phyloP scores from a whole-genome alignment of 2,329 filamentous ascomycete species.

The Pseudogymnoascus sp. region DNA sequence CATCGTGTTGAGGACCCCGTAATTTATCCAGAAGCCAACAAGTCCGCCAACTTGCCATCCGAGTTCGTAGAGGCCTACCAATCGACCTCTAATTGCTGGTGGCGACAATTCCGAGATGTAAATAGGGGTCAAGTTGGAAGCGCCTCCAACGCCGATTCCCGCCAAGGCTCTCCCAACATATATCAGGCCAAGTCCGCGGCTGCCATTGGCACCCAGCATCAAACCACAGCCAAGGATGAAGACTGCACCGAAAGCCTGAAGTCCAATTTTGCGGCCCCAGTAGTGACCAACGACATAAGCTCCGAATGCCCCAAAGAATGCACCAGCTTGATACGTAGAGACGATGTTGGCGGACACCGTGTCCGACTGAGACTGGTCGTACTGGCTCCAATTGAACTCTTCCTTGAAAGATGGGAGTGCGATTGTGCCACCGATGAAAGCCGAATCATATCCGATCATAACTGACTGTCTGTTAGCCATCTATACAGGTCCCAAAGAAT shows the following conservation, averaged over 20 bases:
- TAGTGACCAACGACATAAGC: constrained; percentile 59
- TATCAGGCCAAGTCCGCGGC: constrained; percentile 55
- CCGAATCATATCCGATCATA: constrained; percentile 43
- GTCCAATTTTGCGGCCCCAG: constrained; percentile 55
- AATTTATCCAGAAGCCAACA: constrained; percentile 59
- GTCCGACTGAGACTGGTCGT: constrained; percentile 43
- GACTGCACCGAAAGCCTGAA: constrained; percentile 51
- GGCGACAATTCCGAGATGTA: constrained; percentile 54
- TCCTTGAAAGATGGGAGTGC: constrained; percentile 58
- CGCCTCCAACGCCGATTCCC: constrained; percentile 54
- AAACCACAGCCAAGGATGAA: constrained; percentile 64
- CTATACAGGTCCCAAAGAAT: background rate
- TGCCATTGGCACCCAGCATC: constrained; percentile 57
- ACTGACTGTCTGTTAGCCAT: background rate
- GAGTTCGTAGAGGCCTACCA: constrained; percentile 59
- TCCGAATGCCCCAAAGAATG: constrained; percentile 70
- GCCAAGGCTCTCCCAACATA: constrained; percentile 54
- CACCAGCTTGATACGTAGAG: constrained; percentile 72
- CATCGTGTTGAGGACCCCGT: constrained; percentile 46
- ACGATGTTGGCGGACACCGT: constrained; percentile 67
- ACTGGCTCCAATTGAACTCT: constrained; percentile 54
- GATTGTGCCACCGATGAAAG: constrained; percentile 72
- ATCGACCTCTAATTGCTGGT: constrained; percentile 53
- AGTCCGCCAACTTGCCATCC: constrained; percentile 56
- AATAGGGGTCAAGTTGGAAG: constrained; percentile 54